A percentile compares a stretch with the other conserved stretches of the same genome.
Evolutionary conservation across 306 rosid genomes (phyloP).

Genomic region (Macrotyloma uniflorum): DNA sequence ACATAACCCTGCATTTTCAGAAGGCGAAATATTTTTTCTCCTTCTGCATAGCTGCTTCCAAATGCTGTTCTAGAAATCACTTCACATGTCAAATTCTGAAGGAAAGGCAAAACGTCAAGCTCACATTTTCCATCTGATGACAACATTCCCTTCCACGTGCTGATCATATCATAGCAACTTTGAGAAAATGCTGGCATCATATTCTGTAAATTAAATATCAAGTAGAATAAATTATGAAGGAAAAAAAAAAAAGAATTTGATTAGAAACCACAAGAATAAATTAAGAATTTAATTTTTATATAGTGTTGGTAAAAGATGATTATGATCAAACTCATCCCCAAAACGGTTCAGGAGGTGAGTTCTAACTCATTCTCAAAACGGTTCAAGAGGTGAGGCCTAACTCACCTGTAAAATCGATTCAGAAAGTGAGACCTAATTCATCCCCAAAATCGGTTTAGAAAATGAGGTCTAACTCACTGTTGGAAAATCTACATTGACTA

Average conservation of each 20-base stretch:
- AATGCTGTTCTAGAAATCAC: slow-evolving; percentile 49
- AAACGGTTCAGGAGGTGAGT: no score
- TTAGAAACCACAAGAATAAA: neutral
- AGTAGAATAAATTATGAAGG: neutral
- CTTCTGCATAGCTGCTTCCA: slow-evolving; percentile 50
- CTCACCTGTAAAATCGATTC: no score
- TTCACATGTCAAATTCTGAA: slow-evolving; percentile 34
- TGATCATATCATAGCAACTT: slow-evolving; percentile 42
- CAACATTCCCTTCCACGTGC: slow-evolving; percentile 40
- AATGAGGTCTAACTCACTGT: no score
- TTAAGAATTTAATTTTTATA: no score
- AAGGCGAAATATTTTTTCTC: slow-evolving; percentile 47
- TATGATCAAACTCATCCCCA: no score
- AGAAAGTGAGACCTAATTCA: no score
- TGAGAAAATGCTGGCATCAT: slow-evolving; percentile 31
- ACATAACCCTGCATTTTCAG: neutral
- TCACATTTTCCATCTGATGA: slow-evolving; percentile 39
- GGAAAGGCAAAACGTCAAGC: slow-evolving; percentile 42
- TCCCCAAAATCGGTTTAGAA: no score
- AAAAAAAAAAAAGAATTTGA: neutral
- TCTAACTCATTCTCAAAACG: no score
- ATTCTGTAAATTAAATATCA: slow-evolving; percentile 28
- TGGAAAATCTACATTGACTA: no score
- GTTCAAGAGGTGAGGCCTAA: no score
- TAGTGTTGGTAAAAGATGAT: no score